A percentile compares a stretch with the other conserved stretches of the same genome.
phyloP scores from a whole-genome alignment of 768 basidiomycete genomes.

The Phanerodontia chrysosporium region DNA sequence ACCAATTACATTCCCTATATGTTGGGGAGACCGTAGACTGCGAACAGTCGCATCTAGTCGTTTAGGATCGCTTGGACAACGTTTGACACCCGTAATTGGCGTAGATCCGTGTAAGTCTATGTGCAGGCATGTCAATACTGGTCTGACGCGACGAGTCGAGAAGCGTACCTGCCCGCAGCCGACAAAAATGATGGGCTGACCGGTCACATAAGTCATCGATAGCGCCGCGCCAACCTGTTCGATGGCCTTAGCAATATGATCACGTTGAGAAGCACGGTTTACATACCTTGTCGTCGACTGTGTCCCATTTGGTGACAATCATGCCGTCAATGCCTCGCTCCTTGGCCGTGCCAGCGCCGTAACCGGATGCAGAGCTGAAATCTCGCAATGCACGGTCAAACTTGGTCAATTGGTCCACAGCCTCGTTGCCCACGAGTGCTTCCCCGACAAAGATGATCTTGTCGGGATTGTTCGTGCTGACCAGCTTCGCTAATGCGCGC shows the following conservation, averaged over 20 bases:
- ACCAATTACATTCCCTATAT: not conserved
- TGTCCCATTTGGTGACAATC: constrained; percentile 99
- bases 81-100: constrained; percentile 85
- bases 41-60: constrained; percentile 37
- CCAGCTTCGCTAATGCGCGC: constrained; percentile 98
- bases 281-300: constrained; percentile 92
- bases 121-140: not conserved
- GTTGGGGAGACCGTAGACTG: not conserved
- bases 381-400: constrained; percentile 93
- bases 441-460: constrained; percentile 98
- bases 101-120: constrained; percentile 94
- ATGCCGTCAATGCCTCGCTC: constrained; percentile 96
- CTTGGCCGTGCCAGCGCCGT: constrained; percentile 45
- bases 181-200: constrained; percentile 97
- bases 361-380: constrained; percentile 66
- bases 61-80: constrained; percentile 91
- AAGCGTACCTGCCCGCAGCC: constrained; percentile 87
- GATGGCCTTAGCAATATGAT: not conserved
- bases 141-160: not conserved
- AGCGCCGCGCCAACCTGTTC: constrained; percentile 98
- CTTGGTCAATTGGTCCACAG: constrained; percentile 95
- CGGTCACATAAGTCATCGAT: constrained; percentile 99
- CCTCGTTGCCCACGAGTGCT: constrained; percentile 97
- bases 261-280: no score
- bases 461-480: constrained; percentile 91